phyloP scores from a whole-genome alignment of 805 yeast genomes.

The Starmerella sirachaensis region DNA sequence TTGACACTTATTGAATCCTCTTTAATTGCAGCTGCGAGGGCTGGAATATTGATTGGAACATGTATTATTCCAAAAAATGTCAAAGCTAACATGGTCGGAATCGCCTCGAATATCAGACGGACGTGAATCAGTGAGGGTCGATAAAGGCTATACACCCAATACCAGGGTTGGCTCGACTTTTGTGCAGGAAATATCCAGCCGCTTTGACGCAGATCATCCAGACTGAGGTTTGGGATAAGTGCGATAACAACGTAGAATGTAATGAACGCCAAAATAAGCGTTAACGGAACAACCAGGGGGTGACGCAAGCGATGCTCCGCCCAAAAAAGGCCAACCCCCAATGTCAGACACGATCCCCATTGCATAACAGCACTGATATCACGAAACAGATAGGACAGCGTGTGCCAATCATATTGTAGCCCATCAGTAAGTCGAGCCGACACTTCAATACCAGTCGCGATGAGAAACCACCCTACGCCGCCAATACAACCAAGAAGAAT shows the following conservation, averaged over 20 bases:
- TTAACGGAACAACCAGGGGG: constrained; percentile 69
- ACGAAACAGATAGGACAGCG: constrained; percentile 31
- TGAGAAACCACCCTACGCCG: constrained; percentile 89
- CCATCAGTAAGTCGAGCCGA: constrained; percentile 71
- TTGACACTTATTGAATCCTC: constrained; percentile 76
- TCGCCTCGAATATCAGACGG: constrained; percentile 49
- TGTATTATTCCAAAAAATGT: constrained; percentile 93
- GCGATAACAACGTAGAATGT: constrained; percentile 59
- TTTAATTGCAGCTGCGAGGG: constrained; percentile 79
- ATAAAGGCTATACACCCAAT: constrained; percentile 63
- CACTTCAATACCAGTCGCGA: constrained; percentile 85
- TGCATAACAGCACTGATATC: constrained; percentile 42
- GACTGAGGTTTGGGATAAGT: constrained; percentile 51
- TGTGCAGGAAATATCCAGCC: constrained; percentile 82
- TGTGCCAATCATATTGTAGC: constrained; percentile 48
- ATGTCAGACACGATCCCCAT: constrained; percentile 58
- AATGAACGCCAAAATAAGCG: constrained; percentile 58
- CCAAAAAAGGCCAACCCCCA: constrained; percentile 49
- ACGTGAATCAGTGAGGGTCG: constrained; percentile 64
- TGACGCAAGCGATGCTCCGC: constrained; percentile 51
- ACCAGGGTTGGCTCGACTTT: constrained; percentile 69
- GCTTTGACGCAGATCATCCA: constrained; percentile 47
- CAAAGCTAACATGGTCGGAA: constrained; percentile 90
- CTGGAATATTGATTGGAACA: constrained; percentile 96
- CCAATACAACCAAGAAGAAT: constrained; percentile 95